Evolutionary conservation across 106 monocot genomes (phyloP).

Genomic region (Phalaenopsis aphrodite): DNA sequence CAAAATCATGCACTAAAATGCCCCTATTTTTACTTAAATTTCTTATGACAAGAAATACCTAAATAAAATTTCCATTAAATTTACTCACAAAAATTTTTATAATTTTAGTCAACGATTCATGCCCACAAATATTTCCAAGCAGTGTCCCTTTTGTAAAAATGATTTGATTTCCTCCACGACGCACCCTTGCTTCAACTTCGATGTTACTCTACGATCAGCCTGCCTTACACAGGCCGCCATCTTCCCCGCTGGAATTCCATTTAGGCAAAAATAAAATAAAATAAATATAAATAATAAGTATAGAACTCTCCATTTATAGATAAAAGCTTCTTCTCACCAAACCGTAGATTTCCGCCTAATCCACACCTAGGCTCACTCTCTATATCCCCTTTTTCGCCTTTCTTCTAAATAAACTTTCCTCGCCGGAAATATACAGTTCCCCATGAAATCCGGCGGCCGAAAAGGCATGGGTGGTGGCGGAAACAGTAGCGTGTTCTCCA

Average conservation of each 20-base stretch:
- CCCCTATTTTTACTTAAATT: too few relatives aligned
- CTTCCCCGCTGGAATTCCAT: not conserved
- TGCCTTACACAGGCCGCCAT: not conserved
- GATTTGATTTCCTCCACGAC: not conserved
- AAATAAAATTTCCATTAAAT: too few relatives aligned
- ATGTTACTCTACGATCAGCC: not conserved
- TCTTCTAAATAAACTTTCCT: not conserved
- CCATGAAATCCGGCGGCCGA: slow-evolving; percentile 4
- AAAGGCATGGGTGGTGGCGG: not conserved
- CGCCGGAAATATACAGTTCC: not conserved
- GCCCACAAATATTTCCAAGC: too few relatives aligned
- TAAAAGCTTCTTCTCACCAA: not conserved
- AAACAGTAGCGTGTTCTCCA: not conserved
- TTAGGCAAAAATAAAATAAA: too few relatives aligned
- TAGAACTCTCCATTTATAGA: not conserved
- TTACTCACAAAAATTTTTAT: too few relatives aligned
- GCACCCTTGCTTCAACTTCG: not conserved
- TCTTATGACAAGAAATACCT: too few relatives aligned
- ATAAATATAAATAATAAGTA: not conserved
- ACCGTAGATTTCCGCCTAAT: not conserved
- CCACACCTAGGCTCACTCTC: not conserved
- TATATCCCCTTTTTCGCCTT: not conserved
- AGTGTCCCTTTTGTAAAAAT: too few relatives aligned
- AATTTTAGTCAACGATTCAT: too few relatives aligned
- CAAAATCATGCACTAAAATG: too few relatives aligned